Evolutionary conservation across 129 eudicot species (phyloP).

Genomic region (Heracleum sosnowskyi): DNA sequence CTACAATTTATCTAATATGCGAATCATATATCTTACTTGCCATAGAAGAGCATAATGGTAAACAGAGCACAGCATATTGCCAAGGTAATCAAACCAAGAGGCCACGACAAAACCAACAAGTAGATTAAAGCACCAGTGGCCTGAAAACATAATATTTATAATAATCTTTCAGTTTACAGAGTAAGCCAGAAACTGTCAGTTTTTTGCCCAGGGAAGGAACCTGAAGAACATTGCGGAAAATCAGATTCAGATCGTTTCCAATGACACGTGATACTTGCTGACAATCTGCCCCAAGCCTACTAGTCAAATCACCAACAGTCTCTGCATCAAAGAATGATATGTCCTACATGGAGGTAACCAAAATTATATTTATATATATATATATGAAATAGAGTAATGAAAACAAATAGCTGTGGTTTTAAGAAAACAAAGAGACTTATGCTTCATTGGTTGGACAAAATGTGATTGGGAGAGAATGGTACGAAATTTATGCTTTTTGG

Average conservation of each 20-base stretch:
- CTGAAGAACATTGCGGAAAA: constrained; percentile 87
- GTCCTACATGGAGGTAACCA: constrained; percentile 49
- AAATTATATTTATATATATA: neutral
- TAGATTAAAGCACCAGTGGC: constrained; percentile 87
- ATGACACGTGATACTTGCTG: constrained; percentile 98
- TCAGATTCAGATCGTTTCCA: constrained; percentile 90
- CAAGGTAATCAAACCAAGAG: constrained; percentile 88
- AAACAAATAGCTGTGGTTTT: neutral
- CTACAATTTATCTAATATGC: neutral
- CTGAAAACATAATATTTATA: constrained; percentile 39
- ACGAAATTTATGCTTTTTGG: neutral
- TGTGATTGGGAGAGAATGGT: neutral
- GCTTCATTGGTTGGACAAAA: neutral
- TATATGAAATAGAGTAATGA: neutral
- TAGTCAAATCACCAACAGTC: constrained; percentile 95
- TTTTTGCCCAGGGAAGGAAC: constrained; percentile 24
- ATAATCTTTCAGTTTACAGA: constrained; percentile 14
- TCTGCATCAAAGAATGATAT: constrained; percentile 80
- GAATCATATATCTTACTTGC: constrained; percentile 58
- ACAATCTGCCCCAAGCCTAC: constrained; percentile 97
- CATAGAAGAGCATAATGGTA: constrained; percentile 68
- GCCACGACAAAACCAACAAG: constrained; percentile 86
- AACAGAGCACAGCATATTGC: constrained; percentile 63
- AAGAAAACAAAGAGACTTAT: neutral
- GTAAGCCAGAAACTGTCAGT: neutral